Percentiles rank a stretch among this genome's conserved stretches.
Evolutionary conservation across 768 basidiomycete species (phyloP).

Genomic region (Lentinus tigrinus): DNA sequence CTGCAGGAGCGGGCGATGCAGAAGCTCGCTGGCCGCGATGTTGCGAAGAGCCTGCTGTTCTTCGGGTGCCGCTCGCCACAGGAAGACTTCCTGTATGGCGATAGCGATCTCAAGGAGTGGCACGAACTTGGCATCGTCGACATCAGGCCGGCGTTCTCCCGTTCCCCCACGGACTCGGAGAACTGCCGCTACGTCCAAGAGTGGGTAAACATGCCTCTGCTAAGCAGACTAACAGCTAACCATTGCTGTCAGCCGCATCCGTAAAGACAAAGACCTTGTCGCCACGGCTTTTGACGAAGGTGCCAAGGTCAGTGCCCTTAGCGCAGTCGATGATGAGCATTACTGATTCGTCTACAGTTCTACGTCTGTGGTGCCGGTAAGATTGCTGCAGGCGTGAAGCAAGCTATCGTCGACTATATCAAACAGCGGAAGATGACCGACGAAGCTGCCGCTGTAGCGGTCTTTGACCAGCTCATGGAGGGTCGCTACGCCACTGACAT

Average conservation of each 20-base stretch:
- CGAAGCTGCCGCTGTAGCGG: constrained; percentile 23
- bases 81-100: constrained; percentile 41
- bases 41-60: constrained; percentile 41
- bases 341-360: constrained; percentile 23
- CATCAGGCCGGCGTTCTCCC: constrained; percentile 39
- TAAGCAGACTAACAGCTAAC: not conserved
- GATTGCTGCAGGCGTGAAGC: constrained; percentile 38
- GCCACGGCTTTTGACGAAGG: constrained; percentile 28
- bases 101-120: constrained; percentile 41
- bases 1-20: constrained; percentile 49
- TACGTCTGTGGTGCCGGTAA: constrained; percentile 39
- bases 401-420: constrained; percentile 34
- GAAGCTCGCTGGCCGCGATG: constrained; percentile 39
- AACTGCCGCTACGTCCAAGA: constrained; percentile 21
- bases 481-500: constrained; percentile 44
- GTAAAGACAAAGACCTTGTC: constrained; percentile 36
- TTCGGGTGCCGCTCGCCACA: constrained; percentile 42
- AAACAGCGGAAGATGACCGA: constrained; percentile 17
- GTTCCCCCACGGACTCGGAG: constrained; percentile 12
- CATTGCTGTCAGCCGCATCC: constrained; percentile 34
- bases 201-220: not conserved
- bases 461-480: constrained; percentile 29
- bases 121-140: constrained; percentile 38
- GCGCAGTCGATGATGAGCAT: not conserved
- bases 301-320: constrained; percentile 30